These are phyloP conservation scores for Populus deltoides DNA, from an alignment of 345 rosid genomes.

Conservation along the genomic window DNA sequence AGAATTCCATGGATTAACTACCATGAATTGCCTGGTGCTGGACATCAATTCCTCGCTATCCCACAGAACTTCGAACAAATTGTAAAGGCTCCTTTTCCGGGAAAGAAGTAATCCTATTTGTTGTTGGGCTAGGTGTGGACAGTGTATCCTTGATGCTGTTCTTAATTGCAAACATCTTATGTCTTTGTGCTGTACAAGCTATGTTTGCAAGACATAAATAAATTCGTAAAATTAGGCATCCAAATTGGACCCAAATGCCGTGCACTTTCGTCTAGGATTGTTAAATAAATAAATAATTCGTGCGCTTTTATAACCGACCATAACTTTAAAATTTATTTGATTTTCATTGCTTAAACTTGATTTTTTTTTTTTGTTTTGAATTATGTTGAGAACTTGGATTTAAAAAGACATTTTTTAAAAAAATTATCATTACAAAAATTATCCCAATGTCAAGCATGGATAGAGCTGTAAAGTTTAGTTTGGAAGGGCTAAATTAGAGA, in stretches of 20 bases:
- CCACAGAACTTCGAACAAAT: slow-evolving; percentile 6
- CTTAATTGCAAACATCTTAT: background rate
- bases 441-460: too few species aligned
- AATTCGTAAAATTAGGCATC: background rate
- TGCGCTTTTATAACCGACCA: too few species aligned
- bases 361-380: too few species aligned
- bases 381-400: too few species aligned
- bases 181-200: background rate
- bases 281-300: background rate
- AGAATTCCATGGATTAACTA: slow-evolving; percentile 25
- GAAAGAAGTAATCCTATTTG: background rate
- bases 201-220: background rate
- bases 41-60: slow-evolving; percentile 15
- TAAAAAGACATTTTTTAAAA: too few species aligned
- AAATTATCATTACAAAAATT: too few species aligned
- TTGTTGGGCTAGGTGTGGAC: background rate
- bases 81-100: background rate
- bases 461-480: too few species aligned
- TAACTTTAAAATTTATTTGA: too few species aligned
- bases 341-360: too few species aligned
- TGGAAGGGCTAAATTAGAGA: too few species aligned
- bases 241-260: background rate
- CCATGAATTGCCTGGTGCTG: slow-evolving; percentile 24
- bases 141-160: background rate
- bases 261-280: background rate